Evolutionary conservation across 352 stramenopile species (phyloP).

Genomic region (Paralagenidium karlingii): DNA sequence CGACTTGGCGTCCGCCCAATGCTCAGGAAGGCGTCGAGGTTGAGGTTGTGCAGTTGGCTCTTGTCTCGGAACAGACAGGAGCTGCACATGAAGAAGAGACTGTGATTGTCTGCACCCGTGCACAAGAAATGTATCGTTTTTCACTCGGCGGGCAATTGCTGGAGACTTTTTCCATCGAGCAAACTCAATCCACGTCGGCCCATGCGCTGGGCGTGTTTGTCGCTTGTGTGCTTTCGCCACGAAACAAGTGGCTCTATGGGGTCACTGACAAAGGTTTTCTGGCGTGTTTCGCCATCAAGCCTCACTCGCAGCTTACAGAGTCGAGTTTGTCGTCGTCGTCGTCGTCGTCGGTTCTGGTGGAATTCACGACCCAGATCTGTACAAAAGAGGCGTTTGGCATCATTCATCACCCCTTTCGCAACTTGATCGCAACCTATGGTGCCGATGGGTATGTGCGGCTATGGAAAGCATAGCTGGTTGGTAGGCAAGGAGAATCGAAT

Average conservation of each 20-base stretch:
- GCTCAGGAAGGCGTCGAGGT: conserved; percentile 40
- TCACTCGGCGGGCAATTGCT: too few species aligned
- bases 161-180: too few species aligned
- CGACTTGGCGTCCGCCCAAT: conserved; percentile 54
- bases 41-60: conserved; percentile 56
- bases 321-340: too few species aligned
- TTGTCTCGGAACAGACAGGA: conserved; percentile 35
- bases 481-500: too few species aligned
- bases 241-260: conserved; percentile 77
- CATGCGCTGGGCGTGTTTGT: too few species aligned
- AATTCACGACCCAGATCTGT: conserved; percentile 70
- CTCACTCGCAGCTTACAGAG: too few species aligned
- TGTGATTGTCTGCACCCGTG: conserved; percentile 82
- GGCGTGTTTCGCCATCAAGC: conserved; percentile 40
- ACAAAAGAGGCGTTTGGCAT: conserved; percentile 73
- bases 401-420: conserved; percentile 79
- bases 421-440: conserved; percentile 81
- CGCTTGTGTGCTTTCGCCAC: conserved; percentile 65
- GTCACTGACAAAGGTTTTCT: conserved; percentile 80
- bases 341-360: conserved; percentile 42
- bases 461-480: conserved; percentile 76
- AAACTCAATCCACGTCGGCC: too few species aligned
- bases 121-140: conserved; percentile 59
- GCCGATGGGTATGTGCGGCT: conserved; percentile 74
- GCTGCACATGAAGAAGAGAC: conserved; percentile 24